Conservation (phyloP, 2,329 filamentous ascomycete species). For the Leptographium radiaticola region DNA sequence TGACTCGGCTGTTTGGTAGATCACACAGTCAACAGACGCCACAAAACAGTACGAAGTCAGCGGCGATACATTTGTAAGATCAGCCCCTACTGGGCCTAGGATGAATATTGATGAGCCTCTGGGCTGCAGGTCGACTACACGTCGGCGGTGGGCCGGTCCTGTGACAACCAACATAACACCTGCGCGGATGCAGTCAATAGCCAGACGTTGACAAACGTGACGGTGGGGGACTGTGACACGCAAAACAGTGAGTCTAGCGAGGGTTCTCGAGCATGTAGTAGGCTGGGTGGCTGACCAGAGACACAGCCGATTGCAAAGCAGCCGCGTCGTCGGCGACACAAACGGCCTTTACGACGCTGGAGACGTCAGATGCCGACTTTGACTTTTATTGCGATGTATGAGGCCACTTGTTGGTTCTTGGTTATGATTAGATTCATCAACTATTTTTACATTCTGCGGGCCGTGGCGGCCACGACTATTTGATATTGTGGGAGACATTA, state of each 20-base stretch:
- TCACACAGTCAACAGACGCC: slow-evolving; percentile 25
- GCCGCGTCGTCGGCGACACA: slow-evolving; percentile 18
- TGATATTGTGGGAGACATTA: not conserved
- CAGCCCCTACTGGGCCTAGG: not conserved
- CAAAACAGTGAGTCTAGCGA: slow-evolving; percentile 26
- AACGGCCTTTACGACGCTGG: slow-evolving; percentile 19
- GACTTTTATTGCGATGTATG: slow-evolving; percentile 32
- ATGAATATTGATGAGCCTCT: not conserved
- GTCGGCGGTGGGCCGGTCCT: slow-evolving; percentile 28
- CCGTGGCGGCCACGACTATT: not conserved
- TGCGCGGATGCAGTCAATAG: slow-evolving; percentile 31
- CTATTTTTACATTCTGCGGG: not conserved
- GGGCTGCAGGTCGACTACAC: slow-evolving; percentile 25
- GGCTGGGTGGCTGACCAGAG: not conserved
- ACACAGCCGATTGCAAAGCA: slow-evolving; percentile 26
- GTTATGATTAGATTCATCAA: not conserved
- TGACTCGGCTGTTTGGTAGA: slow-evolving; percentile 13
- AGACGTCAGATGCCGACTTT: slow-evolving; percentile 28
- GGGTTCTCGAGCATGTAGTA: not conserved
- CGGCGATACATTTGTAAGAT: slow-evolving; percentile 30
- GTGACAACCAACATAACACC: slow-evolving; percentile 35
- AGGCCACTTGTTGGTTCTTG: not conserved
- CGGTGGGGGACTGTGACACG: slow-evolving; percentile 30
- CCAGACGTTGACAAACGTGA: slow-evolving; percentile 17
- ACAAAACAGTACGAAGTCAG: slow-evolving; percentile 28